Conservation (phyloP, 768 basidiomycete species). For the Candolleomyces aberdarensis region DNA sequence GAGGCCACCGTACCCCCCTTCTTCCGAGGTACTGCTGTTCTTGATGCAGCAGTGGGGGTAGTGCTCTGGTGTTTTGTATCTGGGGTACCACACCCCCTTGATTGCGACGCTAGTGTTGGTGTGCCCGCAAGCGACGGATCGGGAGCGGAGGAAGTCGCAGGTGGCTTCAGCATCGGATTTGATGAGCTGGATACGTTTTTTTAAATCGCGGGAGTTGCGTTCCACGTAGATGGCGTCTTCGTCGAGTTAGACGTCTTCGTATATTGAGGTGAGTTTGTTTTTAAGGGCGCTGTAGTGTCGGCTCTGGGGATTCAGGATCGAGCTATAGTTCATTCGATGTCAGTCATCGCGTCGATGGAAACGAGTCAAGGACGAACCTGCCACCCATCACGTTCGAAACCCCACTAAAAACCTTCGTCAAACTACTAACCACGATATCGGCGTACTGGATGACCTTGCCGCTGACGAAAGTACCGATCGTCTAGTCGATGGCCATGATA, state of each 20-base stretch:
- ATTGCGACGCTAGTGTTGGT: constrained; percentile 45
- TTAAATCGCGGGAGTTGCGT: constrained; percentile 94
- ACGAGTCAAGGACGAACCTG: constrained; percentile 53
- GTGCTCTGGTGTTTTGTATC: constrained; percentile 66
- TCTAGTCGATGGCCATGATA: constrained; percentile 88
- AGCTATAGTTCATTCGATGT: constrained; percentile 38
- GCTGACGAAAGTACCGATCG: constrained; percentile 91
- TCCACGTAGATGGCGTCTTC: constrained; percentile 98
- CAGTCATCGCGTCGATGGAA: neutral
- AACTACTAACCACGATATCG: constrained; percentile 87
- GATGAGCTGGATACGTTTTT: constrained; percentile 66
- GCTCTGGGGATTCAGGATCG: constrained; percentile 81
- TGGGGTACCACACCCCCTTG: constrained; percentile 89
- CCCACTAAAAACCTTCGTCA: constrained; percentile 95
- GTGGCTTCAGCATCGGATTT: constrained; percentile 80
- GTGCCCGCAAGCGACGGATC: constrained; percentile 42
- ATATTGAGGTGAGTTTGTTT: constrained; percentile 48
- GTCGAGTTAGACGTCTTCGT: constrained; percentile 84
- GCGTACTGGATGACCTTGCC: constrained; percentile 84
- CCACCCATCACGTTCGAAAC: constrained; percentile 97
- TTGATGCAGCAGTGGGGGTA: constrained; percentile 69
- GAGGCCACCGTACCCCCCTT: constrained; percentile 74
- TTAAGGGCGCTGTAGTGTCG: constrained; percentile 70
- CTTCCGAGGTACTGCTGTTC: constrained; percentile 28
- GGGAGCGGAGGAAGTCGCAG: constrained; percentile 72